Evolutionary conservation across 2,329 filamentous ascomycete species (phyloP).

Genomic region (Xenoacremonium recifei): DNA sequence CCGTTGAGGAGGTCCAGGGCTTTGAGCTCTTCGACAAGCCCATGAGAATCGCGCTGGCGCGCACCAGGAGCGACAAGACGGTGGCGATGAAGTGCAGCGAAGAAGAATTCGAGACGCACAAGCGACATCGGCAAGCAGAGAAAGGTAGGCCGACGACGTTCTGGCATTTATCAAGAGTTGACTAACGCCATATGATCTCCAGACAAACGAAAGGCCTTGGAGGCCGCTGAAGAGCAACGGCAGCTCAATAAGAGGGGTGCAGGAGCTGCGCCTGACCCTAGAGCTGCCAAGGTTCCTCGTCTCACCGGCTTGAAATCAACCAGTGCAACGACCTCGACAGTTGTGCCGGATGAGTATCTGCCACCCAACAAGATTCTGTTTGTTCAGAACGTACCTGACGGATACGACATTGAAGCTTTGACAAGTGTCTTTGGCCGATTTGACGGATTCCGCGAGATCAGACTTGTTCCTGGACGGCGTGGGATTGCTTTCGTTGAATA

Average conservation of each 20-base stretch:
- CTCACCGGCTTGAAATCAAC: constrained; percentile 71
- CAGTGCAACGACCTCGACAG: constrained; percentile 62
- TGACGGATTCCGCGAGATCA: constrained; percentile 91
- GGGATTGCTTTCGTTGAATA: constrained; percentile 98
- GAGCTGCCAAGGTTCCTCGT: constrained; percentile 65
- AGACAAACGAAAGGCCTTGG: constrained; percentile 78
- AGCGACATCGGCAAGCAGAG: constrained; percentile 78
- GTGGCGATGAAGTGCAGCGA: constrained; percentile 70
- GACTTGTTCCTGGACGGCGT: constrained; percentile 79
- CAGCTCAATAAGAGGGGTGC: constrained; percentile 68
- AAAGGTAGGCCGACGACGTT: constrained; percentile 63
- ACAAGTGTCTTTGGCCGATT: constrained; percentile 82
- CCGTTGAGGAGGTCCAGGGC: constrained; percentile 85
- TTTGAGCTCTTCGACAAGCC: constrained; percentile 92
- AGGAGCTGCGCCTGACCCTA: constrained; percentile 46
- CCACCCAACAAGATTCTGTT: constrained; percentile 97
- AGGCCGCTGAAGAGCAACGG: constrained; percentile 76
- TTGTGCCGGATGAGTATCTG: constrained; percentile 95
- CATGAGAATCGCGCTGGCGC: constrained; percentile 81
- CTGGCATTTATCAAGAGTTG: neutral
- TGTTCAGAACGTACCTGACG: constrained; percentile 86
- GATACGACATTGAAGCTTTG: constrained; percentile 78
- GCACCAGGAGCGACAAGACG: constrained; percentile 82
- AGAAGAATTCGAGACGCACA: constrained; percentile 86
- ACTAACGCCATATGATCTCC: constrained; percentile 1